Evolutionary conservation across 768 basidiomycete genomes (phyloP), one percentile per base, ranked within the genome.

Genomic region (Hydnomerulius pinastri): DNA sequence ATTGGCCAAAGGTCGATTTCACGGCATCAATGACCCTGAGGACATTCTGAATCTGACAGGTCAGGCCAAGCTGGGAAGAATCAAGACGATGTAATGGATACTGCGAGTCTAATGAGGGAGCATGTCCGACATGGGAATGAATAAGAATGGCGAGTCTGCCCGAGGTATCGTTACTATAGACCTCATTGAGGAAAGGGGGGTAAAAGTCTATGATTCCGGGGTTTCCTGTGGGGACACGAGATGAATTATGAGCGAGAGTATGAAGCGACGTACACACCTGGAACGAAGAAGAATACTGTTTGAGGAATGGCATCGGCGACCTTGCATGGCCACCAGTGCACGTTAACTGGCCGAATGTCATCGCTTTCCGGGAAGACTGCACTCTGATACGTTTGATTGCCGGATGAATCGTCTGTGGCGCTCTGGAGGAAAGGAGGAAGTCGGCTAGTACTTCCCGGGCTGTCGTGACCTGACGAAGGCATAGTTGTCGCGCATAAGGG

Each of bases 121-220:
- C 79, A 61, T 86, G 88, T 24, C 82, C 82, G 17, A 90, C 67
- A 63, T 88, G 82, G 11, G 80, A 80, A 64, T 83, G 80, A 7
- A 77, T 78, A 17, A 86, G 67, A 37, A 90, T 78, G 17, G 82
- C 77, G 28, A 85, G 60, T 25, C 66, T 64, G 6, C 56, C 61
- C 5, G 68, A 65, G 12, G 56, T 50, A 28, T 57, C 68, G 54
- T 66, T 65, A 25, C 63, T 55, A 44, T 82, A 71, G 2, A 91
- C 65, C 4, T 73, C 73, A 18, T 73, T 69, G 12, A 92, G 74
- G 61, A 89, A 92, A 2, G 79, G 77, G 1, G 71, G 71, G 56
- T 91, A 92, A 67, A 90, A 89, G 38, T 77, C 74, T 27, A 85
- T 53, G 13, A 89, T 68, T 6, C 89, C 89, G 1, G 79, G 79